Evolutionary conservation across 2,329 filamentous ascomycete species (phyloP).

Genomic region (Calonectria crousiana): DNA sequence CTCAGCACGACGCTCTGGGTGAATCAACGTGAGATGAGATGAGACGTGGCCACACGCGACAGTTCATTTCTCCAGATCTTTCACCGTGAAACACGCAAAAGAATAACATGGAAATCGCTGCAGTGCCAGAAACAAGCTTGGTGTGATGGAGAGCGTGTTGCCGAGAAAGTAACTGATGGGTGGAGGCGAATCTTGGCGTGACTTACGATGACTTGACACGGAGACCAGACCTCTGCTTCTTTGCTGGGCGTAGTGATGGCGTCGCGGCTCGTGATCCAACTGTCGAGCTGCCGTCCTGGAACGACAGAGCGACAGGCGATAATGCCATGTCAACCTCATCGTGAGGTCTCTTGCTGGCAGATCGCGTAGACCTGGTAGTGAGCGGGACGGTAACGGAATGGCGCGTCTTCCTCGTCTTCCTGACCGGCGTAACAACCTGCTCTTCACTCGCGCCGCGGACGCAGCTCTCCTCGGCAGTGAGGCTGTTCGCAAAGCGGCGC

Average conservation of each 20-base stretch:
- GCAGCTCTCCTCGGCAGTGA: constrained; percentile 53
- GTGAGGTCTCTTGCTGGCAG: constrained; percentile 64
- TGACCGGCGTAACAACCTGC: constrained; percentile 48
- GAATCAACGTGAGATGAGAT: constrained; percentile 22
- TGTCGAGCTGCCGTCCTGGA: constrained; percentile 60
- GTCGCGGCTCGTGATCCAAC: constrained; percentile 71
- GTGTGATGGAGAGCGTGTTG: background rate
- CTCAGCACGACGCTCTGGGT: background rate
- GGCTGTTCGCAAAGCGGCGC: constrained; percentile 54
- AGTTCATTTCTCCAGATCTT: constrained; percentile 4
- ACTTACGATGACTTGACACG: constrained; percentile 80
- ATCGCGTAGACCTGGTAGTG: constrained; percentile 60
- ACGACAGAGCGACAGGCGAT: constrained; percentile 65
- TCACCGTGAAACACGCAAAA: background rate
- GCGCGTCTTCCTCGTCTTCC: constrained; percentile 51
- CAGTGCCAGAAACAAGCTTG: background rate
- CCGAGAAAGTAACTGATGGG: background rate
- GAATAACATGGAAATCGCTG: background rate
- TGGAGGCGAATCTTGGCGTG: constrained; percentile 24
- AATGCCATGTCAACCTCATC: constrained; percentile 66
- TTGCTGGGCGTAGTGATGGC: constrained; percentile 67
- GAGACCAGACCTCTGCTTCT: constrained; percentile 71
- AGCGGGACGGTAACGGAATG: constrained; percentile 49
- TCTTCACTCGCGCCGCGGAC: constrained; percentile 48
- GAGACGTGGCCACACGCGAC: constrained; percentile 31